A percentile compares a stretch with the other conserved stretches of the same genome.
Conservation (phyloP, 495 filamentous ascomycete species). For the Bombardia bombarda region DNA sequence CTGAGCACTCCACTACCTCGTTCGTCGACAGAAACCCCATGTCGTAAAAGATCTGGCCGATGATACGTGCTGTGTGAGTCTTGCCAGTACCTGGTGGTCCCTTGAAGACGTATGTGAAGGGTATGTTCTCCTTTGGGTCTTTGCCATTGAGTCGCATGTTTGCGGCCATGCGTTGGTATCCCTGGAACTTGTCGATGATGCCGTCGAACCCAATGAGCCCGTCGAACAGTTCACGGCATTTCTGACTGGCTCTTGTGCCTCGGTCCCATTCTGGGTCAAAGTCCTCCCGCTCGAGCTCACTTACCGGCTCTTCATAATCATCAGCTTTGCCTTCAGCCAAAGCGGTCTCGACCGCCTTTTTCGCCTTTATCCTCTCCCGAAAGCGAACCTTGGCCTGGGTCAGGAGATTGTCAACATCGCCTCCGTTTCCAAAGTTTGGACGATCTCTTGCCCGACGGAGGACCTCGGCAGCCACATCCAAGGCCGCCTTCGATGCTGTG, state of each 20-base stretch:
- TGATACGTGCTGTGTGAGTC: conserved; percentile 55
- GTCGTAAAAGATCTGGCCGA: conserved; percentile 64
- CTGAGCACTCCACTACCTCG: conserved; percentile 50
- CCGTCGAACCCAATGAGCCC: too few relatives aligned
- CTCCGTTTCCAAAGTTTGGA: conserved; percentile 49
- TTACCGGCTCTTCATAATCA: too few relatives aligned
- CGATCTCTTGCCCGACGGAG: conserved; percentile 39
- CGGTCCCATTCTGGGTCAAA: too few relatives aligned
- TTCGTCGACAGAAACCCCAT: conserved; percentile 47
- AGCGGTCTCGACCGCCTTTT: not conserved
- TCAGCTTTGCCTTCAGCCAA: not conserved
- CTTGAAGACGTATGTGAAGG: conserved; percentile 29
- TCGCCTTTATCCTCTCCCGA: conserved; percentile 30
- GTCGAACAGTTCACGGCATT: too few relatives aligned
- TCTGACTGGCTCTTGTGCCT: too few relatives aligned
- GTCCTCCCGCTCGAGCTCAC: too few relatives aligned
- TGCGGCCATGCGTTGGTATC: too few relatives aligned
- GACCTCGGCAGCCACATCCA: conserved; percentile 34
- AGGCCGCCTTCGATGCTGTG: conserved; percentile 29
- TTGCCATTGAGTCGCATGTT: conserved; percentile 45
- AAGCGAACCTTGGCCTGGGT: conserved; percentile 47
- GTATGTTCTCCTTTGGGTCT: conserved; percentile 37
- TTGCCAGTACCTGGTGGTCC: conserved; percentile 54
- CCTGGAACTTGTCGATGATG: too few relatives aligned
- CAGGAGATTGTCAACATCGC: conserved; percentile 56